A percentile compares a stretch with the other conserved stretches of the same genome.
Conservation (phyloP, 331 rosid genomes). For the Rhamnella rubrinervis region DNA sequence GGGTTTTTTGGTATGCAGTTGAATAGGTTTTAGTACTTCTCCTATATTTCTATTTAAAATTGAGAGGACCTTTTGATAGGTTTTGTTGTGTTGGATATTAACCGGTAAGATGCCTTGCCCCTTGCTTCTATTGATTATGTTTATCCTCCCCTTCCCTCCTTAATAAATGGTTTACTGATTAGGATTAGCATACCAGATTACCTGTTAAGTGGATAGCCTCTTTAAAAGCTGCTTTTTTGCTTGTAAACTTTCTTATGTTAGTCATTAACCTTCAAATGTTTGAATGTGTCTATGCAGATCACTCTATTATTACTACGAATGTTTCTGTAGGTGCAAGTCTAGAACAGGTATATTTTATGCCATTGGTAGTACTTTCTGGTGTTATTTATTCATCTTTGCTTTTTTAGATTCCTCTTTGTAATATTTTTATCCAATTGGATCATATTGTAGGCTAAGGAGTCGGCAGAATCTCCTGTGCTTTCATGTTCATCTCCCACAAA, state of each 20-base stretch:
- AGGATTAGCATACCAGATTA: no score
- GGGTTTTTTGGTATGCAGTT: no score
- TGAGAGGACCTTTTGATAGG: no score
- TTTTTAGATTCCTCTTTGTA: slow-evolving; percentile 3
- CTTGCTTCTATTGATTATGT: no score
- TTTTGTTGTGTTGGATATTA: no score
- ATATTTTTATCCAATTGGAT: slow-evolving; percentile 6
- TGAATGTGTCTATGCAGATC: slow-evolving; percentile 47
- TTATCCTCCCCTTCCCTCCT: no score
- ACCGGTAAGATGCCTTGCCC: no score
- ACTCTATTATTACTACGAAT: slow-evolving; percentile 61
- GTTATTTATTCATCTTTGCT: not conserved
- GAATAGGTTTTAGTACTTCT: no score
- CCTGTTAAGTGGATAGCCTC: no score
- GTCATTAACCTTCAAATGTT: slow-evolving; percentile 8
- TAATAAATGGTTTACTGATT: no score
- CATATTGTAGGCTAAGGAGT: slow-evolving; percentile 58
- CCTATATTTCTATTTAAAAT: no score
- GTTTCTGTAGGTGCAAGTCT: slow-evolving; percentile 59
- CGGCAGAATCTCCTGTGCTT: slow-evolving; percentile 49
- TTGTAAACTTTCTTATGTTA: slow-evolving; percentile 1
- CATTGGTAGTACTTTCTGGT: not conserved
- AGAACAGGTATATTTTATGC: slow-evolving; percentile 60
- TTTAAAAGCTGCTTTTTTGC: no score
- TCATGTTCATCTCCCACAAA: slow-evolving; percentile 65